Conservation (phyloP, 805 yeast species). For the Blastobotrys attinorum region DNA sequence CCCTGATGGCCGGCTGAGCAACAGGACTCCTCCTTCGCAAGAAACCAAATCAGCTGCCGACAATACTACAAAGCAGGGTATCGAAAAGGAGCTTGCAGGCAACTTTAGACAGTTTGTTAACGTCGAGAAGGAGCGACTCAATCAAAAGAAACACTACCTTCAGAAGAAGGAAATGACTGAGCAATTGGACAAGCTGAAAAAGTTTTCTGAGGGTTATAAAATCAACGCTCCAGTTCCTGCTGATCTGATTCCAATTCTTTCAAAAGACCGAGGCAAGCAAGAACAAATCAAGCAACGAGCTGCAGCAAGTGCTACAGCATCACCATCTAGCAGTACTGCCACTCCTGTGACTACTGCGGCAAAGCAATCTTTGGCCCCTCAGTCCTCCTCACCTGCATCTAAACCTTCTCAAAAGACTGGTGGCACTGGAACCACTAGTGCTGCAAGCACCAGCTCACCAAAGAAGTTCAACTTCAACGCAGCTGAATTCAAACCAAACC, state of each 20-base stretch:
- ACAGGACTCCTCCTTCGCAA: neutral
- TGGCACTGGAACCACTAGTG: slow-evolving; percentile 15
- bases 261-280: slow-evolving; percentile 61
- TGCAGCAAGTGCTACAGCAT: slow-evolving; percentile 5
- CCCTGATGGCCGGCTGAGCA: slow-evolving; percentile 12
- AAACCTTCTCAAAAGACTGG: neutral
- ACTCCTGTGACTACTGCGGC: slow-evolving; percentile 5
- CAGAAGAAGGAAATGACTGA: slow-evolving; percentile 27
- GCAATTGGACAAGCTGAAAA: slow-evolving; percentile 41
- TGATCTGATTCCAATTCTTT: slow-evolving; percentile 59
- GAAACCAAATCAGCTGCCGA: neutral
- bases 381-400: slow-evolving; percentile 16
- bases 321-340: slow-evolving; percentile 6
- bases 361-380: neutral
- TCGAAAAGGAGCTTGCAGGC: slow-evolving; percentile 25
- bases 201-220: slow-evolving; percentile 76
- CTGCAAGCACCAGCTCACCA: slow-evolving; percentile 13
- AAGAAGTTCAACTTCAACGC: slow-evolving; percentile 50
- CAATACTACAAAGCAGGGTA: slow-evolving; percentile 4
- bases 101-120: slow-evolving; percentile 27
- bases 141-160: slow-evolving; percentile 22
- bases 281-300: slow-evolving; percentile 41
- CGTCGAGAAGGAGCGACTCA: slow-evolving; percentile 25
- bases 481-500: slow-evolving; percentile 62
- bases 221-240: slow-evolving; percentile 47